phyloP scores from a whole-genome alignment of 2,329 filamentous ascomycete species.

The Dothistroma pini region DNA sequence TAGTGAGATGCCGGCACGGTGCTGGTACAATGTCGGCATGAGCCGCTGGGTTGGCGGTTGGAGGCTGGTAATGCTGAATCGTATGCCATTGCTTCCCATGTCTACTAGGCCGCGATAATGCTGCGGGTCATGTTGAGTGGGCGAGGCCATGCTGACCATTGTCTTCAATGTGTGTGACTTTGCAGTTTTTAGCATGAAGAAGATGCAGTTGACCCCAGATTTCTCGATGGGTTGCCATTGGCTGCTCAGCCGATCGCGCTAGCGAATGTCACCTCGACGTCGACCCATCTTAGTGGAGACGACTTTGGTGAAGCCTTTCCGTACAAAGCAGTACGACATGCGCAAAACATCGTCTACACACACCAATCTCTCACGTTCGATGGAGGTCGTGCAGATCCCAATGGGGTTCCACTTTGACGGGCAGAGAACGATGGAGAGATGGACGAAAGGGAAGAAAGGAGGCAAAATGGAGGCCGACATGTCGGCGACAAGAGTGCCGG shows the following conservation, averaged over 20 bases:
- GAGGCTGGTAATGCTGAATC: slow-evolving; percentile 85
- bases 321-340: background rate
- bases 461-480: background rate
- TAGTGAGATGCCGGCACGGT: slow-evolving; percentile 76
- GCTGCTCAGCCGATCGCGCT: background rate
- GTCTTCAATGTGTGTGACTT: background rate
- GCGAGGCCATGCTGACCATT: background rate
- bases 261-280: background rate
- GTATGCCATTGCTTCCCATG: slow-evolving; percentile 74
- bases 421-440: background rate
- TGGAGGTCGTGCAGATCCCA: background rate
- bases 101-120: slow-evolving; percentile 34
- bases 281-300: background rate
- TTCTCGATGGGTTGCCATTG: background rate
- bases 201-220: background rate
- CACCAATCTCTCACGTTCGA: background rate
- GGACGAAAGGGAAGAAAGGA: background rate
- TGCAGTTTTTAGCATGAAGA: background rate
- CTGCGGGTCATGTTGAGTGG: slow-evolving; percentile 12
- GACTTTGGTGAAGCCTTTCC: background rate
- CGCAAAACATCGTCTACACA: background rate
- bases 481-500: no score
- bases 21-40: slow-evolving; percentile 71
- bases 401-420: background rate
- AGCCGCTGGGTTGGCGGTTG: slow-evolving; percentile 66